A percentile compares a stretch with the other conserved stretches of the same genome.
phyloP scores from a whole-genome alignment of 768 basidiomycete species.

The Amylocystis lapponica region DNA sequence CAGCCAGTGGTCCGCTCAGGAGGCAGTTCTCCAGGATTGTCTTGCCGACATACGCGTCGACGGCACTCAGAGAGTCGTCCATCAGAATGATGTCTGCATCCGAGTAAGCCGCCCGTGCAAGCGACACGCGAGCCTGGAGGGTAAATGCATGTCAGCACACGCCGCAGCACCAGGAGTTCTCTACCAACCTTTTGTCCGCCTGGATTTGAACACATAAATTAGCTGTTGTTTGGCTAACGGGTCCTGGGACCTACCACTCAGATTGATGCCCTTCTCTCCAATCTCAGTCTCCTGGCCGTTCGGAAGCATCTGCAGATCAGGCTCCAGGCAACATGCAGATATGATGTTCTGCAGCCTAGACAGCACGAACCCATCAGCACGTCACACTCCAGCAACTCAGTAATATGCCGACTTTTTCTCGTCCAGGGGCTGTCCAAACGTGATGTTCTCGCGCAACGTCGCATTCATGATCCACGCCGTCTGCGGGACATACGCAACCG shows the following conservation, averaged over 20 bases:
- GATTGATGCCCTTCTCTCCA: constrained; percentile 72
- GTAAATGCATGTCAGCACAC: too few species aligned
- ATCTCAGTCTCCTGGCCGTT: constrained; percentile 67
- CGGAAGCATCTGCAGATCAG: constrained; percentile 67
- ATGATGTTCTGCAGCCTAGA: constrained; percentile 51
- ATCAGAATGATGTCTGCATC: constrained; percentile 67
- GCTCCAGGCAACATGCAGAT: constrained; percentile 60
- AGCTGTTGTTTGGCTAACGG: too few species aligned
- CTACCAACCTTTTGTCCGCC: constrained; percentile 31
- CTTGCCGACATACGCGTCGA: constrained; percentile 73
- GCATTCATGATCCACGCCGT: constrained; percentile 62
- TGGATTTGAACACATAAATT: constrained; percentile 3
- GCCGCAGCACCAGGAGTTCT: too few species aligned
- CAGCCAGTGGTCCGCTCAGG: constrained; percentile 20
- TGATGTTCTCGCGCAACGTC: constrained; percentile 66
- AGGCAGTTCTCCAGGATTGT: constrained; percentile 37
- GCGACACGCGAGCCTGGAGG: constrained; percentile 61
- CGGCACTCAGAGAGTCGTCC: constrained; percentile 78
- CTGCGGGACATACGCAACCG: constrained; percentile 55
- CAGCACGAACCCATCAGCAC: too few species aligned
- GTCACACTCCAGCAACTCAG: too few species aligned
- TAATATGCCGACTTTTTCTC: constrained; percentile 42
- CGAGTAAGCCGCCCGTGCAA: constrained; percentile 76
- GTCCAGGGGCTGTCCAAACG: constrained; percentile 65
- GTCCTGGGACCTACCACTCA: constrained; percentile 50